phyloP scores from a whole-genome alignment of 2,329 filamentous ascomycete species.

The Chrysosporium keratinophilum region DNA sequence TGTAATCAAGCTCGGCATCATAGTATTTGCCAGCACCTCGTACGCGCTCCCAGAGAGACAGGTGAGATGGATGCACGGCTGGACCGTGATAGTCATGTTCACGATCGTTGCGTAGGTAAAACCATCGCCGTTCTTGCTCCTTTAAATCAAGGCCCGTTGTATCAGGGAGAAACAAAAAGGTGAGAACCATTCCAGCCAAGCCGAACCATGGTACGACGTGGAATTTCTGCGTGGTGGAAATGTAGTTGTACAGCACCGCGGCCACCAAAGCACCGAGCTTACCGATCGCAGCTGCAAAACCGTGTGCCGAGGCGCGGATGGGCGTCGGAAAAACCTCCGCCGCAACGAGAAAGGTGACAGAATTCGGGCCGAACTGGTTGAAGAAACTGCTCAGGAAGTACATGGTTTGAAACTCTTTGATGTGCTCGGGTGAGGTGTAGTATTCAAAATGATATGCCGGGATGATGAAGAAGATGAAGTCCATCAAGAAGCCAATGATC shows the following conservation, averaged over 20 bases:
- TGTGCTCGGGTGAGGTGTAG: slow-evolving; percentile 60
- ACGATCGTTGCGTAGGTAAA: slow-evolving; percentile 68
- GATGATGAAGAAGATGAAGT: slow-evolving; percentile 86
- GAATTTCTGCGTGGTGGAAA: slow-evolving; percentile 73
- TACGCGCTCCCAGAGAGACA: slow-evolving; percentile 78
- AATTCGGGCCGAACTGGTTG: slow-evolving; percentile 97
- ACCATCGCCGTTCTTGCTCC: slow-evolving; percentile 92
- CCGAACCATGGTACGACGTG: slow-evolving; percentile 94
- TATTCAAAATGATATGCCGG: slow-evolving; percentile 81
- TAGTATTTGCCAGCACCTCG: slow-evolving; percentile 71
- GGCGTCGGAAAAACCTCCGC: slow-evolving; percentile 95
- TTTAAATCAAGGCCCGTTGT: slow-evolving; percentile 93
- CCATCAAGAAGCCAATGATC: slow-evolving; percentile 83
- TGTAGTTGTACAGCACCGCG: slow-evolving; percentile 90
- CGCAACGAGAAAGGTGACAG: slow-evolving; percentile 89
- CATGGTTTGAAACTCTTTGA: slow-evolving; percentile 93
- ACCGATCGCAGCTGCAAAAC: slow-evolving; percentile 82
- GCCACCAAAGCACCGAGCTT: slow-evolving; percentile 82
- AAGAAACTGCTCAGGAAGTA: slow-evolving; percentile 98
- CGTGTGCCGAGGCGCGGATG: slow-evolving; percentile 85
- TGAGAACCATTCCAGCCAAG: slow-evolving; percentile 72
- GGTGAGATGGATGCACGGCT: slow-evolving; percentile 77
- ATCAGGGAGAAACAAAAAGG: slow-evolving; percentile 80
- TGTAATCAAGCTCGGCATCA: slow-evolving; percentile 70
- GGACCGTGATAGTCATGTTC: slow-evolving; percentile 83